These are phyloP conservation scores for Ascochyta pisi DNA, from an alignment of 2,329 filamentous ascomycete species.

Conservation along the genomic window DNA sequence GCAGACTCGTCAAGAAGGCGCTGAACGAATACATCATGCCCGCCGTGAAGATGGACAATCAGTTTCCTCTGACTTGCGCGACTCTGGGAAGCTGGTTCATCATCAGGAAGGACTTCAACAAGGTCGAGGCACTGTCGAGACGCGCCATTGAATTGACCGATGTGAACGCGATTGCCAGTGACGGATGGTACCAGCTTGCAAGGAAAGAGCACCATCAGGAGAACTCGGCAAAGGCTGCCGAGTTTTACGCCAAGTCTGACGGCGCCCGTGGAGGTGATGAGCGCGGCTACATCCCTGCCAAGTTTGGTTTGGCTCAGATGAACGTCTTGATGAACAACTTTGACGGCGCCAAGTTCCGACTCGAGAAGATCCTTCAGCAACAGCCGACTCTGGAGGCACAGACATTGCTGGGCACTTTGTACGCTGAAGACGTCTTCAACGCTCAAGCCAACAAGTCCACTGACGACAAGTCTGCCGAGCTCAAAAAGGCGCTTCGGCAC, in stretches of 20 bases:
- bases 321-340: conserved; percentile 83
- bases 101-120: conserved; percentile 77
- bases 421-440: conserved; percentile 91
- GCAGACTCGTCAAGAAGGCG: conserved; percentile 84
- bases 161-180: conserved; percentile 93
- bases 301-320: conserved; percentile 91
- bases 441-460: conserved; percentile 74
- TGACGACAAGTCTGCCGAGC: conserved; percentile 86
- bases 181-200: conserved; percentile 95
- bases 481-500: conserved; percentile 83
- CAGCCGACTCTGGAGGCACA: conserved; percentile 86
- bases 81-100: conserved; percentile 92
- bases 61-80: conserved; percentile 85
- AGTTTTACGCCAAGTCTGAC: conserved; percentile 90
- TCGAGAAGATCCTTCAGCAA: conserved; percentile 93
- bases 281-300: conserved; percentile 88
- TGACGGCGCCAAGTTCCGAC: conserved; percentile 87
- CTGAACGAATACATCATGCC: conserved; percentile 95
- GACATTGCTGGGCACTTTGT: conserved; percentile 87
- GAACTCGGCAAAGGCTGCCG: conserved; percentile 75
- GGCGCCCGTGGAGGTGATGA: conserved; percentile 92
- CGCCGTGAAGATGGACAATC: conserved; percentile 91
- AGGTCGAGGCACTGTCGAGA: conserved; percentile 85
- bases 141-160: conserved; percentile 96
- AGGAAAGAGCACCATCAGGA: conserved; percentile 87